Evolutionary conservation across 73 alveolate species (phyloP).

Genomic region (Paramecium pentaurelia): DNA sequence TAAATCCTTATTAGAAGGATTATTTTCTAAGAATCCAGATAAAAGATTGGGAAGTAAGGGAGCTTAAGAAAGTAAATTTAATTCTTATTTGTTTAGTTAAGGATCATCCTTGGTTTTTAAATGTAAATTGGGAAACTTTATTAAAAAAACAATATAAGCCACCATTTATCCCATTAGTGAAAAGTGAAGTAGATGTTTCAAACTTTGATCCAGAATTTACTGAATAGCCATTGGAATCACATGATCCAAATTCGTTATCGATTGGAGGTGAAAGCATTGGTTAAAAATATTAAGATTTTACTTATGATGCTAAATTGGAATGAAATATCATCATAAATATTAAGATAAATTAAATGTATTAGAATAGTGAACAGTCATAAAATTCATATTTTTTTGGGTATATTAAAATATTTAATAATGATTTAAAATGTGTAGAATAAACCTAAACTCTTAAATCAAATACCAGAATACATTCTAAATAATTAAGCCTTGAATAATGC

Average conservation of each 20-base stretch:
- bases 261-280: slow-evolving; percentile 26
- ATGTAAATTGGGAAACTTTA: slow-evolving; percentile 60
- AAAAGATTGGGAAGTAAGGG: slow-evolving; percentile 61
- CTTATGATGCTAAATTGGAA: slow-evolving; percentile 34
- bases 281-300: slow-evolving; percentile 14
- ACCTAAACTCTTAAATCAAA: slow-evolving; percentile 36
- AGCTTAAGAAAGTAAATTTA: slow-evolving; percentile 52
- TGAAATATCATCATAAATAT: not conserved
- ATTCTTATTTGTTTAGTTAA: not conserved
- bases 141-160: slow-evolving; percentile 42
- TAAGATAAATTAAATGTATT: not conserved
- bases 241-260: slow-evolving; percentile 45
- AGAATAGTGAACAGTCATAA: not conserved
- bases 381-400: not conserved
- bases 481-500: slow-evolving; percentile 64
- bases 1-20: slow-evolving; percentile 55
- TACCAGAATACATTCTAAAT: slow-evolving; percentile 63
- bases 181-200: slow-evolving; percentile 50
- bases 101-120: slow-evolving; percentile 64
- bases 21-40: slow-evolving; percentile 56
- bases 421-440: not conserved
- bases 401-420: not conserved
- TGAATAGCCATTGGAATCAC: slow-evolving; percentile 62
- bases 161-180: slow-evolving; percentile 57
- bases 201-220: slow-evolving; percentile 68